A percentile compares a stretch with the other conserved stretches of the same genome.
These are phyloP conservation scores for Pestalotiopsis sp. DNA, from an alignment of 2,329 filamentous ascomycete genomes.

Conservation along the genomic window DNA sequence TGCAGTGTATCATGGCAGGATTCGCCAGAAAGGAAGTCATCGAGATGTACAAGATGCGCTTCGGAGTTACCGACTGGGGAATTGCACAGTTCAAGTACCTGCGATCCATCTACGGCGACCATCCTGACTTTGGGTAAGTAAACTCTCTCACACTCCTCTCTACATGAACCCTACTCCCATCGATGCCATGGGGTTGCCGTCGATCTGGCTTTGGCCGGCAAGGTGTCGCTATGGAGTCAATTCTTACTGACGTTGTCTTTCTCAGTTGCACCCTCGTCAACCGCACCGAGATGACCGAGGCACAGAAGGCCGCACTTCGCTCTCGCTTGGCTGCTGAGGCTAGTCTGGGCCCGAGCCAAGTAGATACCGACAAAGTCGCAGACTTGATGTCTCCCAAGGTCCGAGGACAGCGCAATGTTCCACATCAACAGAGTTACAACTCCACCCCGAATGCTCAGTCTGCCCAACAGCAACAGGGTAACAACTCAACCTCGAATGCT, in stretches of 20 bases:
- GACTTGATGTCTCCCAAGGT: neutral
- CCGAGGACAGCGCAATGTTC: neutral
- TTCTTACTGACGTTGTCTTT: neutral
- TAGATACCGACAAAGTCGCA: neutral
- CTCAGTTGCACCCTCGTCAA: neutral
- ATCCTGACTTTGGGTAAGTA: conserved; percentile 17
- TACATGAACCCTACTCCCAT: too few species aligned
- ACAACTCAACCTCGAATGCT: neutral
- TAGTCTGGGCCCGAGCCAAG: neutral
- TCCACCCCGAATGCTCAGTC: too few species aligned
- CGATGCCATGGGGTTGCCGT: neutral
- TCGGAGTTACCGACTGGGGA: conserved; percentile 1
- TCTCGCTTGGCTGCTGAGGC: neutral
- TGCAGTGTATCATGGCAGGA: conserved; percentile 12
- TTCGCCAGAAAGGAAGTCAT: conserved; percentile 9
- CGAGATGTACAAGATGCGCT: conserved; percentile 10
- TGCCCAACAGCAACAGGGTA: neutral
- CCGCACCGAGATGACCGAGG: neutral
- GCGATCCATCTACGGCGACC: neutral
- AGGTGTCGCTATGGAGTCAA: neutral
- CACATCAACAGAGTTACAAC: neutral
- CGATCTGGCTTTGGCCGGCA: neutral
- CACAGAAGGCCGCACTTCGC: neutral
- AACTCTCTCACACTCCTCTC: neutral
- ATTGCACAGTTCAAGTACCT: conserved; percentile 13